Evolutionary conservation across 768 basidiomycete species (phyloP), one percentile per base, ranked within the genome.

Genomic region (Kwoniella sp.): DNA sequence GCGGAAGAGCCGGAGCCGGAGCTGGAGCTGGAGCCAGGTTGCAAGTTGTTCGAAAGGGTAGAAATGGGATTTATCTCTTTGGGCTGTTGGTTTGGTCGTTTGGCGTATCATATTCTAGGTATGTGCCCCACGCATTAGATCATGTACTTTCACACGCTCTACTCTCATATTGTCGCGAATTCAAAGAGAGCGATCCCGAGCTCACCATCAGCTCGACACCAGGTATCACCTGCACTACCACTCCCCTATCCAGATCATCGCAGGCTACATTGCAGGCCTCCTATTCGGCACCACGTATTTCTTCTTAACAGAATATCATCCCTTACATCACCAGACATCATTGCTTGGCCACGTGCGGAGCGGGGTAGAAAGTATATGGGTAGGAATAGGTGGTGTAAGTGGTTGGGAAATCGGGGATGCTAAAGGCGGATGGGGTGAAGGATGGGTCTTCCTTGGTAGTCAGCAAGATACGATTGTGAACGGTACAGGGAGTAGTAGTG

Each of bases 221-320:
- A 74, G 73, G 25, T 71, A 58, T 51, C 70, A 77, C 46, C 69
- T 79, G 24, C 72, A 74, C 57, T 79, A 79, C 62, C 78, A 79
- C 46, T 61, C 74, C 0, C 64, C 74, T 8, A 40, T 54, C 5
- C 78, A 79, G 62, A 69, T 79, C 40, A n/a, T 74, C 2, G 68
- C 60, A 9, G 74, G 74, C 5, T 73, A 73, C 50, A 3, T 49
- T 9, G 61, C 61, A 1, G 74, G 74, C 21, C 52, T 76, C 0
- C 0, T 67, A 48, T 56, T 60, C 21, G 74, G 74, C 7, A 15
- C 66, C 1, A 25, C 55, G 1, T 64, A 72, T 52, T 73, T 72
- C 58, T 13, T 60, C 26, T 3, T 70, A 1, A 74, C 74, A 0
- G 72, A 76, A 56, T 68, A 65, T 25, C 51, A 72, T 21, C 74